Percentiles rank a stretch among this genome's conserved stretches.
Conservation (phyloP, 176 grass and related monocot genomes). For the Aechmea fasciata region DNA sequence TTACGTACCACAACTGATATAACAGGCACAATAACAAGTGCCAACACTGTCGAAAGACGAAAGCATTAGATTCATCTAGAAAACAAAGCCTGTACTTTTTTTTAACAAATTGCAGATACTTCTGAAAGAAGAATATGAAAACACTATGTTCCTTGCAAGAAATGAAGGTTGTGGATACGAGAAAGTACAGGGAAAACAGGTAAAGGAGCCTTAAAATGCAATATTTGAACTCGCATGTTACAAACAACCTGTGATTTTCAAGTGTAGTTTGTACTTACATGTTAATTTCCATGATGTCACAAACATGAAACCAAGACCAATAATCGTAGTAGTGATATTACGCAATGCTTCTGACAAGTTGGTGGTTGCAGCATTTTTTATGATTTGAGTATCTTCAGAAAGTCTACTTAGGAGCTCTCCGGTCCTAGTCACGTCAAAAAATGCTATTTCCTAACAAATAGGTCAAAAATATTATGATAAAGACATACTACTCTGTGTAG, state of each 20-base stretch:
- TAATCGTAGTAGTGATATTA: constrained; percentile 69
- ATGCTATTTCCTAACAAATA: constrained; percentile 75
- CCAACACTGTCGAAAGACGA: constrained; percentile 48
- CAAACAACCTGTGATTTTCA: neutral
- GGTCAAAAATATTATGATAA: constrained; percentile 4
- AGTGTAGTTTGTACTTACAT: constrained; percentile 45
- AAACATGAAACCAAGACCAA: constrained; percentile 97
- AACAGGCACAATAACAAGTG: constrained; percentile 65
- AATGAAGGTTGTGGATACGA: no score
- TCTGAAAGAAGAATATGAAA: no score
- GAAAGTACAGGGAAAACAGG: no score
- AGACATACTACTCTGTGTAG: neutral
- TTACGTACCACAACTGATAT: constrained; percentile 74
- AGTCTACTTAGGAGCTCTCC: constrained; percentile 96
- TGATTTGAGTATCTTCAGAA: constrained; percentile 98
- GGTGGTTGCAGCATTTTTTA: constrained; percentile 97
- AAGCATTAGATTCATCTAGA: constrained; percentile 4
- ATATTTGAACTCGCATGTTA: neutral
- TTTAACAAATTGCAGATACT: no score
- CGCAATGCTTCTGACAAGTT: constrained; percentile 93
- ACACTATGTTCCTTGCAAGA: no score
- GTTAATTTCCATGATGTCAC: constrained; percentile 95
- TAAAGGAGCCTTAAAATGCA: no score
- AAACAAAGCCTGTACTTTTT: neutral
- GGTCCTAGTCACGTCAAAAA: constrained; percentile 93